Evolutionary conservation across 495 filamentous ascomycete genomes (phyloP).

Genomic region (Neurospora intermedia): DNA sequence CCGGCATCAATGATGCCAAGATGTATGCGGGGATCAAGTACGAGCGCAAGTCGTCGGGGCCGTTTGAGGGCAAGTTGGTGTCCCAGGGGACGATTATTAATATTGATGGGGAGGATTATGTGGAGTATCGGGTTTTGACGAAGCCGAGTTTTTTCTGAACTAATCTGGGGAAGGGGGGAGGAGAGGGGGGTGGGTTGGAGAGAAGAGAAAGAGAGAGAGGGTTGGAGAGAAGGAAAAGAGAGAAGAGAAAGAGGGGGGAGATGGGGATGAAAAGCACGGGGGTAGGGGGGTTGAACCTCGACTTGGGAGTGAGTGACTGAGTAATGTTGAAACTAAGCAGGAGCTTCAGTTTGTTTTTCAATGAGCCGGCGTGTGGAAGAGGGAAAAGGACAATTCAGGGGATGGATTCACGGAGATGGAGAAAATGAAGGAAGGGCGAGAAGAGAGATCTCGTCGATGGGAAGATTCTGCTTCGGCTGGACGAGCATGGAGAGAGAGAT

Average conservation of each 20-base stretch:
- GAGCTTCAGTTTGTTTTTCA: neutral
- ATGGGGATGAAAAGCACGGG: no score
- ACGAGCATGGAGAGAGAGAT: neutral
- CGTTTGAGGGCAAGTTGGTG: constrained; percentile 43
- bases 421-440: neutral
- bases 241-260: neutral
- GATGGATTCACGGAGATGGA: neutral
- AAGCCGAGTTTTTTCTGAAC: constrained; percentile 40
- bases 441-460: neutral
- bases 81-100: constrained; percentile 36
- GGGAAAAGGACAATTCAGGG: neutral
- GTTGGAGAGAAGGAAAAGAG: neutral
- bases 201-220: neutral
- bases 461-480: neutral
- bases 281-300: neutral
- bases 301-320: neutral
- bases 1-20: constrained; percentile 35
- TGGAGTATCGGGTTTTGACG: constrained; percentile 45
- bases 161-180: neutral
- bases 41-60: constrained; percentile 40
- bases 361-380: neutral
- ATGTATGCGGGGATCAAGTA: constrained; percentile 43
- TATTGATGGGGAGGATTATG: constrained; percentile 48
- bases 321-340: neutral
- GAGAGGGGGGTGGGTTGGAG: neutral